Percentiles rank a stretch among this genome's conserved stretches.
Conservation (phyloP, 345 rosid species). For the Leavenworthia alabamica region DNA sequence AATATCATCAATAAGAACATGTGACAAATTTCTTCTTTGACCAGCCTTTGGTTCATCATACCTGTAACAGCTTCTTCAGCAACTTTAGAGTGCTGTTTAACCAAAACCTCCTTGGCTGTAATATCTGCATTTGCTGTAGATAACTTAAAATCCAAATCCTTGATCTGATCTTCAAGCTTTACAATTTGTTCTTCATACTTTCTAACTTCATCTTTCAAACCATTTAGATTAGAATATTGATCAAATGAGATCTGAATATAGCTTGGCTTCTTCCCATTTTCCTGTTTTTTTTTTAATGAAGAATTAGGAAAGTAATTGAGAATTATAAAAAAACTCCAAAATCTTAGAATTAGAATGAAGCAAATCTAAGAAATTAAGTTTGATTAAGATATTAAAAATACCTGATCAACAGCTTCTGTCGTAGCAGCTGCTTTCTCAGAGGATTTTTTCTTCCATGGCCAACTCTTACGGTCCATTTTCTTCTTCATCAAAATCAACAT, state of each 20-base stretch:
- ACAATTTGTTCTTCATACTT: constrained; percentile 53
- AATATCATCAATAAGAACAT: background rate
- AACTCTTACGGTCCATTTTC: constrained; percentile 80
- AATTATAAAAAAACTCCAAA: too few species aligned
- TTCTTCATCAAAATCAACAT: background rate
- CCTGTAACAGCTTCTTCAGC: constrained; percentile 99
- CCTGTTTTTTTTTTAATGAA: constrained; percentile 57
- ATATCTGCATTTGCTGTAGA: constrained; percentile 68
- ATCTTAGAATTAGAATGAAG: too few species aligned
- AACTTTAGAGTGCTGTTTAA: constrained; percentile 95
- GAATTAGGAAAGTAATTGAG: background rate
- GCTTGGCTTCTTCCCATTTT: constrained; percentile 58
- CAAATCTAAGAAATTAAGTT: too few species aligned
- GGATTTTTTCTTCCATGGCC: constrained; percentile 99
- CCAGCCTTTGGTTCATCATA: constrained; percentile 21
- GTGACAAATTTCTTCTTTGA: background rate
- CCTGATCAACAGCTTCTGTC: constrained; percentile 35
- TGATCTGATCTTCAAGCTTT: constrained; percentile 61
- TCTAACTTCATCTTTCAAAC: constrained; percentile 67
- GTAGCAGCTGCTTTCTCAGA: constrained; percentile 54
- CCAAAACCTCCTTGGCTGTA: constrained; percentile 63
- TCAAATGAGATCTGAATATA: constrained; percentile 85
- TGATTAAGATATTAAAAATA: background rate
- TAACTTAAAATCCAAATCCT: constrained; percentile 64
- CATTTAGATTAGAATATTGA: constrained; percentile 61